A percentile compares a stretch with the other conserved stretches of the same genome.
Evolutionary conservation across 257 asterid genomes (phyloP).

Genomic region (Nicotiana tabacum): DNA sequence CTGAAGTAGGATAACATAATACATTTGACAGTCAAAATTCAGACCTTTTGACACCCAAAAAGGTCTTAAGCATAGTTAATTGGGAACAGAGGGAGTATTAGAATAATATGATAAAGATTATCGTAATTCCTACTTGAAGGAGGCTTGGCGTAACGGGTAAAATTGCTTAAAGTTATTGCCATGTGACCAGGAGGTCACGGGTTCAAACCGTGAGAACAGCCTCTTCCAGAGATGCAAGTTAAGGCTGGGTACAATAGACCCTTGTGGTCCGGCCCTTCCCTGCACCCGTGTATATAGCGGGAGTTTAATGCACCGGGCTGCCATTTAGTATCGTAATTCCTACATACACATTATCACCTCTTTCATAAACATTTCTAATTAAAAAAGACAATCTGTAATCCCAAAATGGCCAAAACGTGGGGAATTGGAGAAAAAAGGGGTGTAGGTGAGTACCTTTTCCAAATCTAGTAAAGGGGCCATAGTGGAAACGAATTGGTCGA

Average conservation of each 20-base stretch:
- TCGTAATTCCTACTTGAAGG: background rate
- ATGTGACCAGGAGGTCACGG: too few species aligned
- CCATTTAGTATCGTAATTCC: background rate
- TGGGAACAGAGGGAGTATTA: background rate
- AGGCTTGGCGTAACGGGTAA: too few species aligned
- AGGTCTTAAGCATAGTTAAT: background rate
- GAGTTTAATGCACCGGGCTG: too few species aligned
- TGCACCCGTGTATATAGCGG: too few species aligned
- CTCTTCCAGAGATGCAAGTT: too few species aligned
- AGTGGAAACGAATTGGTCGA: conserved; percentile 81
- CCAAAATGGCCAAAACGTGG: background rate
- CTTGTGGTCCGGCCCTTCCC: too few species aligned
- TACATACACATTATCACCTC: background rate
- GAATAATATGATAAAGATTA: background rate
- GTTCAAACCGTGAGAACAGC: too few species aligned
- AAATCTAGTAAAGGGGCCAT: conserved; percentile 87
- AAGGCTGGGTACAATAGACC: too few species aligned
- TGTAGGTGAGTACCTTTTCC: conserved; percentile 56
- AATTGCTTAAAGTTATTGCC: too few species aligned
- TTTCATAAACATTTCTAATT: background rate
- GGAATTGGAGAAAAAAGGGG: background rate
- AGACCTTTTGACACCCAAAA: background rate
- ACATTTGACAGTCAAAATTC: background rate
- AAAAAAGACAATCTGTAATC: background rate
- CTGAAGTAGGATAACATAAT: background rate